Percentiles rank a stretch among this genome's conserved stretches.
Evolutionary conservation across 768 basidiomycete genomes (phyloP).

Genomic region (Amyloporia xantha): DNA sequence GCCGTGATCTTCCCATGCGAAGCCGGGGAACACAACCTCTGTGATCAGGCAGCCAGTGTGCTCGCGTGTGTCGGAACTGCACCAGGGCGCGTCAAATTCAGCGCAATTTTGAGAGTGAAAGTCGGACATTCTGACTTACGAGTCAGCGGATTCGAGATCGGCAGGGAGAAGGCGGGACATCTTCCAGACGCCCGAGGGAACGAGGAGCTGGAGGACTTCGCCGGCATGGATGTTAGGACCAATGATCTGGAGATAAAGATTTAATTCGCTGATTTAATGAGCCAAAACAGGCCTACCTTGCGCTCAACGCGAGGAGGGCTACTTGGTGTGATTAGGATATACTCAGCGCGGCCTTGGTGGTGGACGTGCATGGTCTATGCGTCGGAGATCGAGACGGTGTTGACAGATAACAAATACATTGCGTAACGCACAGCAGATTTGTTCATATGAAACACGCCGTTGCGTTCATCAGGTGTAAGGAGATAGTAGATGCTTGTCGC

Average conservation of each 20-base stretch:
- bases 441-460: slow-evolving; percentile 40
- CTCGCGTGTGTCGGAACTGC: slow-evolving; percentile 26
- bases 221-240: slow-evolving; percentile 35
- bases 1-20: slow-evolving; percentile 45
- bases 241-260: slow-evolving; percentile 23
- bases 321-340: slow-evolving; percentile 38
- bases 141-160: slow-evolving; percentile 28
- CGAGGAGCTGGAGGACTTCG: slow-evolving; percentile 42
- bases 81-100: no score
- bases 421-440: slow-evolving; percentile 35
- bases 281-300: slow-evolving; percentile 19
- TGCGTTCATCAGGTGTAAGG: slow-evolving; percentile 33
- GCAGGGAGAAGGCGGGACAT: slow-evolving; percentile 45
- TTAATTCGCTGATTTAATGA: not conserved
- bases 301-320: slow-evolving; percentile 29
- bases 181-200: slow-evolving; percentile 50
- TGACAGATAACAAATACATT: not conserved
- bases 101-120: no score
- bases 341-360: slow-evolving; percentile 44
- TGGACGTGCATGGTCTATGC: slow-evolving; percentile 44
- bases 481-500: slow-evolving; percentile 46
- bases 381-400: not conserved
- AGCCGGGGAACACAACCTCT: slow-evolving; percentile 55
- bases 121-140: no score
- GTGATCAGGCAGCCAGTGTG: slow-evolving; percentile 47